A percentile compares a stretch with the other conserved stretches of the same genome.
phyloP scores from a whole-genome alignment of 2,329 filamentous ascomycete species.

The Colletotrichum sp. region DNA sequence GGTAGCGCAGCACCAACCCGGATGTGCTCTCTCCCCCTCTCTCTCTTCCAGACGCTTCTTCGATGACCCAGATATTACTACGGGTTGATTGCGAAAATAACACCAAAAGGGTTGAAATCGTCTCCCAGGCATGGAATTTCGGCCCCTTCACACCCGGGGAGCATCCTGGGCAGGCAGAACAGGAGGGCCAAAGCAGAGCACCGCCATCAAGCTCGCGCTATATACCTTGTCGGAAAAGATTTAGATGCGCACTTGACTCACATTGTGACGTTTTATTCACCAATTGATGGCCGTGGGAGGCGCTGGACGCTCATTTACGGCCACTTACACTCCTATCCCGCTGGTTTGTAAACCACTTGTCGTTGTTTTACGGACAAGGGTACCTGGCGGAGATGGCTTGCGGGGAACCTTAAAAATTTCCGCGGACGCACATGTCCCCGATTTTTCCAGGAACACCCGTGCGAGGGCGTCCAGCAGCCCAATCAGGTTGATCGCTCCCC shows the following conservation, averaged over 20 bases:
- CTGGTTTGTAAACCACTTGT: not conserved
- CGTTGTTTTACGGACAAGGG: not conserved
- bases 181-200: not conserved
- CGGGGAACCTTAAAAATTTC: not conserved
- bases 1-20: not conserved
- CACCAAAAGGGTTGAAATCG: not conserved
- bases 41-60: not conserved
- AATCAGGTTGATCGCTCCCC: not conserved
- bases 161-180: accelerated
- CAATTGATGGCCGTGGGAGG: not conserved
- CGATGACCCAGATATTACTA: not conserved
- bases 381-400: not conserved
- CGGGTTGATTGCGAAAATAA: not conserved
- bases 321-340: not conserved
- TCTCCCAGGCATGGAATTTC: not conserved
- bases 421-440: not conserved
- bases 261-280: not conserved
- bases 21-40: not conserved
- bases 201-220: not conserved
- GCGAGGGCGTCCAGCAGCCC: not conserved
- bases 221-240: not conserved
- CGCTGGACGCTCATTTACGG: not conserved
- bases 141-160: not conserved
- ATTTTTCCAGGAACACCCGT: not conserved
- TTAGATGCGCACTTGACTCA: not conserved